Percentiles rank a stretch among this genome's conserved stretches.
Conservation (phyloP, 2,329 filamentous ascomycete genomes). For the Claviceps sorghi region DNA sequence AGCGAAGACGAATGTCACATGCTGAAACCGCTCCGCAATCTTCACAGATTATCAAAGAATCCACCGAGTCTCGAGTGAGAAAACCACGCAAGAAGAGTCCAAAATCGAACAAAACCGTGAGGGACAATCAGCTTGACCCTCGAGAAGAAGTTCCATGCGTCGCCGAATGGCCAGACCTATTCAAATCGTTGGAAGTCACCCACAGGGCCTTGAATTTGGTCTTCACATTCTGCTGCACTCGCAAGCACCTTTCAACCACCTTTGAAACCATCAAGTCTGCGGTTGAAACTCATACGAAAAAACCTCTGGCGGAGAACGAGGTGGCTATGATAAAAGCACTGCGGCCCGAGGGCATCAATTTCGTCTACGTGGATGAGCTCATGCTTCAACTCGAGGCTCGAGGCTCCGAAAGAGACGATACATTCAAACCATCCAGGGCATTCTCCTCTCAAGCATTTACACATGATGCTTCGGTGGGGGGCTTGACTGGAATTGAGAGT, state of each 20-base stretch:
- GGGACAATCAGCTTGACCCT: neutral
- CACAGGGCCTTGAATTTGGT: constrained; percentile 82
- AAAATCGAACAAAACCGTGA: neutral
- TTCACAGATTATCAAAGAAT: neutral
- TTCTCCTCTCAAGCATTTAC: constrained; percentile 35
- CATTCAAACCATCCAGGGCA: constrained; percentile 36
- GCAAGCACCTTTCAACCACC: constrained; percentile 83
- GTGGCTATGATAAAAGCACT: constrained; percentile 69
- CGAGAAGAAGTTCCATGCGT: constrained; percentile 2
- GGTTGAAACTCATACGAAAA: constrained; percentile 70
- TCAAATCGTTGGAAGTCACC: constrained; percentile 58
- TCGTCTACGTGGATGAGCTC: constrained; percentile 74
- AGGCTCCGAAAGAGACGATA: constrained; percentile 49
- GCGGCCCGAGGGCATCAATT: constrained; percentile 64
- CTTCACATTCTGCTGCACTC: constrained; percentile 86
- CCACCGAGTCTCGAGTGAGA: neutral
- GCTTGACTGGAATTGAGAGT: constrained; percentile 34
- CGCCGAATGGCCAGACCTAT: constrained; percentile 56
- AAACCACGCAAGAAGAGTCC: neutral
- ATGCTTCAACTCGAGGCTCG: constrained; percentile 68
- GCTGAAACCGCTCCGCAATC: neutral
- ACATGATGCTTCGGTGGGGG: constrained; percentile 42
- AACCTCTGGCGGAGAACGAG: constrained; percentile 57
- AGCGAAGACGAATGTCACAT: neutral
- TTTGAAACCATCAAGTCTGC: constrained; percentile 76